Conservation (phyloP, 371 early-diverging fungal species). For the Sporodiniella umbellata region DNA sequence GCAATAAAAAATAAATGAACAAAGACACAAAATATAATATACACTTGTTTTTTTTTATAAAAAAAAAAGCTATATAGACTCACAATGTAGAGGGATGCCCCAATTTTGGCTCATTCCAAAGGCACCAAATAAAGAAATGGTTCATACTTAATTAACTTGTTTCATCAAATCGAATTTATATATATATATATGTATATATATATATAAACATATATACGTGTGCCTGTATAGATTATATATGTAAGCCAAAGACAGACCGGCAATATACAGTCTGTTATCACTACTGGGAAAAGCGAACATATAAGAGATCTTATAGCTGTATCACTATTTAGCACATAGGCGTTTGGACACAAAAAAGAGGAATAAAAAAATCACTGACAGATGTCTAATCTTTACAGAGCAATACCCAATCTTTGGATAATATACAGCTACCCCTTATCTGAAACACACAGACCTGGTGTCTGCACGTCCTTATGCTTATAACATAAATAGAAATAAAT, state of each 20-base stretch:
- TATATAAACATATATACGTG: too few relatives aligned
- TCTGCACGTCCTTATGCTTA: conserved; percentile 8
- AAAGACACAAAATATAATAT: background rate
- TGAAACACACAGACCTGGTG: conserved; percentile 16
- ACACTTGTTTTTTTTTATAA: background rate
- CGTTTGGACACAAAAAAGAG: background rate
- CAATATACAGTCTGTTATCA: background rate
- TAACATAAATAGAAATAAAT: conserved; percentile 9
- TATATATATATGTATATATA: too few relatives aligned
- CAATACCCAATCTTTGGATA: background rate
- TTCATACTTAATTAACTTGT: background rate
- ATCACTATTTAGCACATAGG: background rate
- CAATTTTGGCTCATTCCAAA: background rate
- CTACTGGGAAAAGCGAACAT: too few relatives aligned
- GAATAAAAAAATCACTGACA: too few relatives aligned
- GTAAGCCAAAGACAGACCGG: too few relatives aligned
- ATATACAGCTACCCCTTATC: background rate
- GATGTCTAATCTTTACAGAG: background rate
- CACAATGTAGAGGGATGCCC: too few relatives aligned
- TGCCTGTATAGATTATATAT: too few relatives aligned
- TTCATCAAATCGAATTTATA: background rate
- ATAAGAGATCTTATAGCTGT: background rate
- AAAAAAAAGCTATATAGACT: background rate
- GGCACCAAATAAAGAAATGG: conserved; percentile 1
- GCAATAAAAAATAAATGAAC: background rate